Conservation (phyloP, 805 yeast genomes). For the Nakazawaea pomicola region DNA sequence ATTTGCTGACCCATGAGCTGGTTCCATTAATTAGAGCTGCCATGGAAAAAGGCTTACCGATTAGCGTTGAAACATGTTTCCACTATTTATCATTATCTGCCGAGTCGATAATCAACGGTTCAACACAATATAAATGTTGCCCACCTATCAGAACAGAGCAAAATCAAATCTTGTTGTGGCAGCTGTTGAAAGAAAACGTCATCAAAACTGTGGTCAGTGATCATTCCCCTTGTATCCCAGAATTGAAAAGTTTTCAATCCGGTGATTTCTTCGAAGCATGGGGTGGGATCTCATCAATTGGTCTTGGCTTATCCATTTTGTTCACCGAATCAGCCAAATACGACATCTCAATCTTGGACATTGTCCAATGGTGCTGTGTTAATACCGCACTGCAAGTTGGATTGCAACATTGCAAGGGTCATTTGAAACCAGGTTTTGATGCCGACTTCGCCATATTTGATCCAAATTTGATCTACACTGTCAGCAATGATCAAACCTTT, state of each 20-base stretch:
- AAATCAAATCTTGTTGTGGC: conserved; percentile 74
- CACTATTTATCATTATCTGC: conserved; percentile 79
- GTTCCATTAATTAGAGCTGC: conserved; percentile 70
- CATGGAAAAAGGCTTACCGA: conserved; percentile 48
- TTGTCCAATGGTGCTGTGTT: conserved; percentile 72
- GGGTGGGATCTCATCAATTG: conserved; percentile 96
- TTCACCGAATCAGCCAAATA: conserved; percentile 68
- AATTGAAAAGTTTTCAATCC: conserved; percentile 69
- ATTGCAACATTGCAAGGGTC: conserved; percentile 65
- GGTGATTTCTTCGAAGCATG: conserved; percentile 92
- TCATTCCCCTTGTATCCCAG: conserved; percentile 95
- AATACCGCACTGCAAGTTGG: conserved; percentile 90
- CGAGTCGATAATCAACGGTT: conserved; percentile 70
- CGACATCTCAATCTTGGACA: conserved; percentile 48
- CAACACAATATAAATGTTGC: conserved; percentile 88
- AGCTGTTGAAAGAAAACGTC: conserved; percentile 58
- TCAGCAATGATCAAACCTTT: conserved; percentile 50
- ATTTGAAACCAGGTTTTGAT: conserved; percentile 67
- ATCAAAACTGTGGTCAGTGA: conserved; percentile 89
- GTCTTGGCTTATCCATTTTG: conserved; percentile 79
- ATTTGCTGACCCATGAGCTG: conserved; percentile 81
- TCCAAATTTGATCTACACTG: conserved; percentile 43
- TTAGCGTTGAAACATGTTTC: conserved; percentile 91
- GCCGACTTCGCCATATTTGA: conserved; percentile 89
- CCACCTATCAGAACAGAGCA: conserved; percentile 84